Evolutionary conservation across 306 rosid species (phyloP).

Genomic region (Rubus parviflorus): DNA sequence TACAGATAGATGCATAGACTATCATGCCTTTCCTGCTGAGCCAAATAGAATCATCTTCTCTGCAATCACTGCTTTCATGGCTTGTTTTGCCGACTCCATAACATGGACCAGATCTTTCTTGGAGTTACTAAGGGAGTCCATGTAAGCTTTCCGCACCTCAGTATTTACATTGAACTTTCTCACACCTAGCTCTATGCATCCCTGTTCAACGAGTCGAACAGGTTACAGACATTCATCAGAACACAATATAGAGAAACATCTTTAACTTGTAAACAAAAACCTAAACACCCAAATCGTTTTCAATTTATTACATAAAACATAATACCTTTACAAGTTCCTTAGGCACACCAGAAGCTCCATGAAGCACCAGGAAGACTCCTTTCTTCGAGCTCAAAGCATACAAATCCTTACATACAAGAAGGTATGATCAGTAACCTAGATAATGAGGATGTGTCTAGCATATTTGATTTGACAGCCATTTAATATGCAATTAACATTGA

Average conservation of each 20-base stretch:
- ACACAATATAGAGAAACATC: neutral
- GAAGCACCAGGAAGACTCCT: conserved; percentile 79
- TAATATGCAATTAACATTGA: neutral
- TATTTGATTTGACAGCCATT: neutral
- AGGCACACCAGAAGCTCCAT: conserved; percentile 90
- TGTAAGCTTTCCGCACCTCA: conserved; percentile 90
- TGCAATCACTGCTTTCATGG: conserved; percentile 85
- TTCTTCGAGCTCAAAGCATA: conserved; percentile 58
- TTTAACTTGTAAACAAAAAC: too few relatives aligned
- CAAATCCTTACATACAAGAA: conserved; percentile 50
- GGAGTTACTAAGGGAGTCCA: conserved; percentile 69
- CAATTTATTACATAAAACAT: neutral
- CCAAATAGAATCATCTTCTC: conserved; percentile 95
- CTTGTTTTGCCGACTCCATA: conserved; percentile 83
- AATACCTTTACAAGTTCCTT: conserved; percentile 72
- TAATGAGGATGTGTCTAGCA: neutral
- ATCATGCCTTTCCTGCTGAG: conserved; percentile 78
- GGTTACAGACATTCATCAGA: conserved; percentile 17
- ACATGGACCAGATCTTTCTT: conserved; percentile 80
- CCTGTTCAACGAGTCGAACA: conserved; percentile 46
- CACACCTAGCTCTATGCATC: conserved; percentile 72
- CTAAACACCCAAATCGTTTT: neutral
- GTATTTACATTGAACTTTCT: conserved; percentile 96
- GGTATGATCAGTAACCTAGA: conserved; percentile 28
- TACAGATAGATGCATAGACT: neutral